Conservation (phyloP, 495 filamentous ascomycete genomes). For the Aspergillus incahuasiensis region DNA sequence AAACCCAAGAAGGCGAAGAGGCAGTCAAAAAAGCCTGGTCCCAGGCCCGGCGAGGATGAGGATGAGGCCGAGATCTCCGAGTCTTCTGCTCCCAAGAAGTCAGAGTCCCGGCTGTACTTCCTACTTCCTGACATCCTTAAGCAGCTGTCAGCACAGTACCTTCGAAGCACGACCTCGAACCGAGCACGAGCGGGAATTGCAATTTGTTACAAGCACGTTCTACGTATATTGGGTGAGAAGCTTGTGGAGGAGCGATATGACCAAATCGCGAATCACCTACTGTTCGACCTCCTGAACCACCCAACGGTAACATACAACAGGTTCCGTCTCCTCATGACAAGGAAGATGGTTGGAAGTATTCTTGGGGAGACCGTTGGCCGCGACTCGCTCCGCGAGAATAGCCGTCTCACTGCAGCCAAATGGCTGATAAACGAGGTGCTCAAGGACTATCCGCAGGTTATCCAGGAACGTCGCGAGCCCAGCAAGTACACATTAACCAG, state of each 20-base stretch:
- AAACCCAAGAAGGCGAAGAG: slow-evolving; percentile 72
- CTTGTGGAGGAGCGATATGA: slow-evolving; percentile 75
- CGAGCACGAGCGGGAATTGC: slow-evolving; percentile 77
- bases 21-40: slow-evolving; percentile 62
- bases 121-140: slow-evolving; percentile 74
- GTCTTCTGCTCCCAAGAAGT: slow-evolving; percentile 64
- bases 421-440: slow-evolving; percentile 81
- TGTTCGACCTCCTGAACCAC: slow-evolving; percentile 73
- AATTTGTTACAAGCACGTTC: slow-evolving; percentile 76
- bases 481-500: slow-evolving; percentile 79
- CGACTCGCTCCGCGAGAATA: slow-evolving; percentile 80
- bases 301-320: slow-evolving; percentile 75
- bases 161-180: slow-evolving; percentile 73
- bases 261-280: slow-evolving; percentile 73
- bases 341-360: slow-evolving; percentile 79
- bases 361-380: slow-evolving; percentile 79
- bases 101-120: slow-evolving; percentile 62
- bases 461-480: slow-evolving; percentile 89
- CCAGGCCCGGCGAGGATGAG: slow-evolving; percentile 66
- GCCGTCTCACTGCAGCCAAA: slow-evolving; percentile 75
- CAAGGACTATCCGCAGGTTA: slow-evolving; percentile 89
- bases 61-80: slow-evolving; percentile 68
- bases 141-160: slow-evolving; percentile 77
- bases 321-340: slow-evolving; percentile 79
- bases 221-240: slow-evolving; percentile 68